A percentile compares a stretch with the other conserved stretches of the same genome.
These are phyloP conservation scores for Tolypocladium pustulatum DNA, from an alignment of 2,329 filamentous ascomycete species.

Conservation along the genomic window DNA sequence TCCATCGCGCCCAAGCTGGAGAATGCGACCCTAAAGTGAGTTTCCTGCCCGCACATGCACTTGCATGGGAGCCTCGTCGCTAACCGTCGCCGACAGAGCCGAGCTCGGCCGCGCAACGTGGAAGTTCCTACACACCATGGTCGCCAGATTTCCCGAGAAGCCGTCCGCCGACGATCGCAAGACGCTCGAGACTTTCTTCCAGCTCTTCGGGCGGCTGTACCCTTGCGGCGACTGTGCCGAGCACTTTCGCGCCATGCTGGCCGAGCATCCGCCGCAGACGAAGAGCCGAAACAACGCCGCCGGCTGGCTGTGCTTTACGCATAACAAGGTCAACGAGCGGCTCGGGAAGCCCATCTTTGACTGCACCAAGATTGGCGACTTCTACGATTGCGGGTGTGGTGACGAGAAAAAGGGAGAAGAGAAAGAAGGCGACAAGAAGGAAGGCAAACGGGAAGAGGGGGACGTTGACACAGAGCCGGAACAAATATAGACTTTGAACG, in stretches of 20 bases:
- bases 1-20: conserved; percentile 73
- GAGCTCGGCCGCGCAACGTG: conserved; percentile 59
- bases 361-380: conserved; percentile 57
- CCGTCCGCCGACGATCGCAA: conserved; percentile 51
- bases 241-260: conserved; percentile 54
- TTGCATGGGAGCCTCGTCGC: too few relatives aligned
- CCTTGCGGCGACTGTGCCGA: conserved; percentile 60
- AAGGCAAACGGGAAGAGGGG: background rate
- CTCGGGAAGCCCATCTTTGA: conserved; percentile 53
- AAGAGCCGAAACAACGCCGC: conserved; percentile 52
- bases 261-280: conserved; percentile 55
- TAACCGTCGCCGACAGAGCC: conserved; percentile 27
- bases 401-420: conserved; percentile 37
- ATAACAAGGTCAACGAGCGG: conserved; percentile 57
- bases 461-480: background rate
- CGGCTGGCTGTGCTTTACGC: conserved; percentile 58
- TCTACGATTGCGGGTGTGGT: conserved; percentile 62
- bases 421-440: conserved; percentile 13
- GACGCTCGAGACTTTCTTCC: conserved; percentile 54
- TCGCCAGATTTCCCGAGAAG: conserved; percentile 57
- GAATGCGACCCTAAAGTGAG: conserved; percentile 70
- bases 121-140: conserved; percentile 63
- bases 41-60: background rate
- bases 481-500: background rate
- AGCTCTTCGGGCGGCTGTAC: conserved; percentile 58